Conservation (phyloP, 2,329 filamentous ascomycete genomes). For the Cordyceps tenuipes region DNA sequence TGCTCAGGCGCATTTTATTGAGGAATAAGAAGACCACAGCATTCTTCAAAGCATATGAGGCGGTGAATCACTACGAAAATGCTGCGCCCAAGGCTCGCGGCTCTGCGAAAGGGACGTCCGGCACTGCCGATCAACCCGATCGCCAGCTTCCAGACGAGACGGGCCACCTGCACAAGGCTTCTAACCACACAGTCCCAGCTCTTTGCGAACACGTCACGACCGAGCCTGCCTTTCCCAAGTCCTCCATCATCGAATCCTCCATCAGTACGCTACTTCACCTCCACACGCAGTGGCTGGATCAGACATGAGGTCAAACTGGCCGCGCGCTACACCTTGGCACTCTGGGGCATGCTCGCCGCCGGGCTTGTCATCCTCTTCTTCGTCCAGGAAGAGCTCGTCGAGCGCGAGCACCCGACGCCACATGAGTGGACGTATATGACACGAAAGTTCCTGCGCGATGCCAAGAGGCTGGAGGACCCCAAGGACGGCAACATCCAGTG, state of each 20-base stretch:
- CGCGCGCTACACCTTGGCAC: conserved; percentile 55
- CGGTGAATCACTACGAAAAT: background rate
- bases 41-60: background rate
- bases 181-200: conserved; percentile 22
- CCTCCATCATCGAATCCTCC: conserved; percentile 41
- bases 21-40: background rate
- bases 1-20: background rate
- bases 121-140: conserved; percentile 14
- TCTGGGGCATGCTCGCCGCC: conserved; percentile 57
- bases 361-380: conserved; percentile 55
- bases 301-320: conserved; percentile 63
- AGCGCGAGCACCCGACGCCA: conserved; percentile 71
- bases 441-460: conserved; percentile 58
- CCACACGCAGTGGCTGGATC: conserved; percentile 62
- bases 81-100: conserved; percentile 32
- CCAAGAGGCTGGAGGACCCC: conserved; percentile 50
- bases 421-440: conserved; percentile 71
- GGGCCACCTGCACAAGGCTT: conserved; percentile 16
- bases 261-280: conserved; percentile 67
- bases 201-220: conserved; percentile 24
- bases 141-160: background rate
- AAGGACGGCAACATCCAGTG: conserved; percentile 53
- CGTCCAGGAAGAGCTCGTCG: conserved; percentile 64
- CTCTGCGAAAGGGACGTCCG: conserved; percentile 24
- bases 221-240: conserved; percentile 40